Evolutionary conservation across 2,329 filamentous ascomycete species (phyloP).

Genomic region (Iodosphaeria phyllophila): DNA sequence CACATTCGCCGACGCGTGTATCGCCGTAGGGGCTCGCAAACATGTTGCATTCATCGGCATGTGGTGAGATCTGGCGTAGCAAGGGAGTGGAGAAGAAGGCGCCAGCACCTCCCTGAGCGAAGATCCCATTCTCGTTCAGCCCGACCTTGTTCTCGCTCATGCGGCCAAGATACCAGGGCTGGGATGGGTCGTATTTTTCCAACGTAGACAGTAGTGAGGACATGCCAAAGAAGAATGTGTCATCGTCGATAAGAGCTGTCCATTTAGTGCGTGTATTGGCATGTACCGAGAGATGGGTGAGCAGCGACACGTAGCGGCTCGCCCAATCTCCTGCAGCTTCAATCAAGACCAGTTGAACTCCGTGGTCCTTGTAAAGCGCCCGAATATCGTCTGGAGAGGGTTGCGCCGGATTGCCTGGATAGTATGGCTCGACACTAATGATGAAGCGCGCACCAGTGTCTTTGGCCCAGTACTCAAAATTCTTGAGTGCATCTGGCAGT

Average conservation of each 20-base stretch:
- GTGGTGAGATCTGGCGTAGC: conserved; percentile 14
- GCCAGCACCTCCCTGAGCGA: conserved; percentile 24
- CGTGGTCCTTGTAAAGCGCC: background rate
- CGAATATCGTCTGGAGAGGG: background rate
- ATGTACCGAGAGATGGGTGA: background rate
- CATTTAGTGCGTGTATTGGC: background rate
- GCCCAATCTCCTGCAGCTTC: background rate
- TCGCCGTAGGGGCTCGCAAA: conserved; percentile 13
- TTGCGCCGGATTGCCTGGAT: background rate
- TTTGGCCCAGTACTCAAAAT: background rate
- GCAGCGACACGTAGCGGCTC: background rate
- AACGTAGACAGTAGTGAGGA: background rate
- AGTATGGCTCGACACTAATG: background rate
- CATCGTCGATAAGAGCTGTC: background rate
- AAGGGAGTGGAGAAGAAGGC: conserved; percentile 22
- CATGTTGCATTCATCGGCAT: conserved; percentile 17
- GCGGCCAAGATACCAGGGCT: background rate
- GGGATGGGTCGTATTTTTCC: background rate
- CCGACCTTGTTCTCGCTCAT: background rate
- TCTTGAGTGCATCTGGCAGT: background rate
- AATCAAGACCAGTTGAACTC: background rate
- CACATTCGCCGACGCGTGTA: conserved; percentile 18
- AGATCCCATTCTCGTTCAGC: conserved; percentile 17
- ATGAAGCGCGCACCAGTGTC: background rate
- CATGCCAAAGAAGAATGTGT: background rate